Percentiles rank a stretch among this genome's conserved stretches.
These are phyloP conservation scores for Hevea brasiliensis DNA, from an alignment of 345 rosid species.

Conservation along the genomic window DNA sequence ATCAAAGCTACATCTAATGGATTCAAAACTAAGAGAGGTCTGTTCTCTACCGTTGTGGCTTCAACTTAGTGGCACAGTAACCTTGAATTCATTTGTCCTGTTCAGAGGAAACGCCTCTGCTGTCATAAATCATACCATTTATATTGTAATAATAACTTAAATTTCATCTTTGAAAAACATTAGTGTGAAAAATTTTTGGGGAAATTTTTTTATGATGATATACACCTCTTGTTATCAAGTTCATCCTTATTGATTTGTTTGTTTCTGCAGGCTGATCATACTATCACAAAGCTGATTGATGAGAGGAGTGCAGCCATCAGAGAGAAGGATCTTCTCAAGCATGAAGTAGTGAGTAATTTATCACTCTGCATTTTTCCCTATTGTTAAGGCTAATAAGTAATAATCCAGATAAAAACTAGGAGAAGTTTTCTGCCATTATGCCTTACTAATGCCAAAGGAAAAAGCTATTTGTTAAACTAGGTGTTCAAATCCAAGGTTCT, in stretches of 20 bases:
- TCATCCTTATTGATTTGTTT: background rate
- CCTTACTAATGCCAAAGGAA: background rate
- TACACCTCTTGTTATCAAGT: background rate
- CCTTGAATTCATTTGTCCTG: background rate
- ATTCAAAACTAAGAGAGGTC: constrained; percentile 43
- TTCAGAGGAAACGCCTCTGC: background rate
- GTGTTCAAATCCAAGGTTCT: no score
- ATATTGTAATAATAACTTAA: background rate
- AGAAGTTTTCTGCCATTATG: background rate
- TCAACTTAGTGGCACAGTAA: background rate
- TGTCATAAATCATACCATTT: background rate
- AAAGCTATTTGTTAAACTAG: no score
- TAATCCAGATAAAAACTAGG: background rate
- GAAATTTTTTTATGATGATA: background rate
- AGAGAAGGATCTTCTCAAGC: constrained; percentile 42
- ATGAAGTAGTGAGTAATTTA: constrained; percentile 38
- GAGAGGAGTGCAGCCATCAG: constrained; percentile 32
- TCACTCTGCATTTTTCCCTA: background rate
- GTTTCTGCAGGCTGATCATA: constrained; percentile 47
- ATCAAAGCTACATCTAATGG: constrained; percentile 33
- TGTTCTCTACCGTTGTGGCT: constrained; percentile 1
- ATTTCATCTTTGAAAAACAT: background rate
- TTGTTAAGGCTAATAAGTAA: background rate
- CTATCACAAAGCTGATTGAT: constrained; percentile 38
- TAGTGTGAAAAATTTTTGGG: background rate